Percentiles rank a stretch among this genome's conserved stretches.
These are phyloP conservation scores for Chlorella ohadii DNA, from an alignment of 139 green algal genomes.

Conservation along the genomic window DNA sequence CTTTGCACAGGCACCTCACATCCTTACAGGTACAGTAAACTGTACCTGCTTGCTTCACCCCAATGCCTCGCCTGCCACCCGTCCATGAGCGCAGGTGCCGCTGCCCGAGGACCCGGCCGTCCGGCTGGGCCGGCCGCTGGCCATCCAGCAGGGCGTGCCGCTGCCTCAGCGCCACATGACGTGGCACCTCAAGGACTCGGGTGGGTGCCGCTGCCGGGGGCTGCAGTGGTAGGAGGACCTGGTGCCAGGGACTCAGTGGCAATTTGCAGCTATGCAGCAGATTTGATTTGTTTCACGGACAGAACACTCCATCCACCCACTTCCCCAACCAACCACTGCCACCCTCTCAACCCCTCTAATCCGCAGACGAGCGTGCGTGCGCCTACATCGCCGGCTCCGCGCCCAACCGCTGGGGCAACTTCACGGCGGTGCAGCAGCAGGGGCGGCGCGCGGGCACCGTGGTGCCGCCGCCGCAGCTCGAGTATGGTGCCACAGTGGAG, in stretches of 20 bases:
- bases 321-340: neutral
- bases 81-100: neutral
- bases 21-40: too few relatives aligned
- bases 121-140: slow-evolving; percentile 2
- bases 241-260: too few relatives aligned
- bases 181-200: slow-evolving; percentile 79
- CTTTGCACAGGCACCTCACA: too few relatives aligned
- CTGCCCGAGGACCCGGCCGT: neutral
- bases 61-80: too few relatives aligned
- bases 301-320: too few relatives aligned
- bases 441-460: slow-evolving; percentile 4
- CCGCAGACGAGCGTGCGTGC: slow-evolving; percentile 89
- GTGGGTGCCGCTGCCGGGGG: neutral
- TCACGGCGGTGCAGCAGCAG: slow-evolving; percentile 47
- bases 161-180: slow-evolving; percentile 55
- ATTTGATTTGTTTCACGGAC: too few relatives aligned
- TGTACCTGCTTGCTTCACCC: too few relatives aligned
- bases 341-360: too few relatives aligned
- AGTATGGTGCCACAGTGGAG: slow-evolving; percentile 16
- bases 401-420: slow-evolving; percentile 84
- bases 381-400: slow-evolving; percentile 92
- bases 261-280: too few relatives aligned
- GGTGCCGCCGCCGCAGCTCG: slow-evolving; percentile 38
- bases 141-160: slow-evolving; percentile 46
- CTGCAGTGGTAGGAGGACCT: too few relatives aligned